Evolutionary conservation across 176 grass and related monocot genomes (phyloP).

Genomic region (Juncus effusus): DNA sequence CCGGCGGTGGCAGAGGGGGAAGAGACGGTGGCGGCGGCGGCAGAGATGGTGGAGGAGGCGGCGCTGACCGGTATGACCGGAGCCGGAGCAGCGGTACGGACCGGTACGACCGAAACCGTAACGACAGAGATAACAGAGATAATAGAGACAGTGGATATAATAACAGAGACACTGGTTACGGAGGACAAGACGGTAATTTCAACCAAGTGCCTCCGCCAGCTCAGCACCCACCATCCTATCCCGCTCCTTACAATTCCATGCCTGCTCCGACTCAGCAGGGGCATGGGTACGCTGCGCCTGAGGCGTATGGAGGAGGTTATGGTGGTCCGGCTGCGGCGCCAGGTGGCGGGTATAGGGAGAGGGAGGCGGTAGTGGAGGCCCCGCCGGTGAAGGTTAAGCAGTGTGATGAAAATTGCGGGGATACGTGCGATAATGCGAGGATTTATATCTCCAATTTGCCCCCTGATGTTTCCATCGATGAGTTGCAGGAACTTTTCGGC

Average conservation of each 20-base stretch:
- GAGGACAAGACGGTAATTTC: slow-evolving; percentile 41
- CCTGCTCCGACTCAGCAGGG: too few relatives aligned
- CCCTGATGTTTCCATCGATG: slow-evolving; percentile 82
- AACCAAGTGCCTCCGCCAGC: slow-evolving; percentile 54
- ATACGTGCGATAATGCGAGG: slow-evolving; percentile 86
- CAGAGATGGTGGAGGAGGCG: slow-evolving; percentile 49
- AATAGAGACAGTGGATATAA: slow-evolving; percentile 37
- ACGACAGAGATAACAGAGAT: slow-evolving; percentile 33
- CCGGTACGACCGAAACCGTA: slow-evolving; percentile 41
- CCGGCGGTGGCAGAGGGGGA: slow-evolving; percentile 20
- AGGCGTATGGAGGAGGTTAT: slow-evolving; percentile 65
- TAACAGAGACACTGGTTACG: slow-evolving; percentile 23
- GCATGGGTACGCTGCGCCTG: too few relatives aligned
- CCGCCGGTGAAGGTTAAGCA: slow-evolving; percentile 64
- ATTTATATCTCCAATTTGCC: slow-evolving; percentile 99
- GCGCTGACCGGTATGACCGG: slow-evolving; percentile 47
- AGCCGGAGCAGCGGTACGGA: slow-evolving; percentile 51
- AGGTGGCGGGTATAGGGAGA: slow-evolving; percentile 14
- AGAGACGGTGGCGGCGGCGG: slow-evolving; percentile 36
- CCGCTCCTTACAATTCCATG: slow-evolving; percentile 38
- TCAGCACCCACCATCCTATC: slow-evolving; percentile 48
- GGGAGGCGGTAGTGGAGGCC: slow-evolving; percentile 38
- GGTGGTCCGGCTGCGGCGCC: slow-evolving; percentile 26
- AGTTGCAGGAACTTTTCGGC: slow-evolving; percentile 91
- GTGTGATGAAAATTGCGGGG: slow-evolving; percentile 87